These are phyloP conservation scores for Pleurotus platypus DNA, from an alignment of 768 basidiomycete genomes.

Conservation along the genomic window DNA sequence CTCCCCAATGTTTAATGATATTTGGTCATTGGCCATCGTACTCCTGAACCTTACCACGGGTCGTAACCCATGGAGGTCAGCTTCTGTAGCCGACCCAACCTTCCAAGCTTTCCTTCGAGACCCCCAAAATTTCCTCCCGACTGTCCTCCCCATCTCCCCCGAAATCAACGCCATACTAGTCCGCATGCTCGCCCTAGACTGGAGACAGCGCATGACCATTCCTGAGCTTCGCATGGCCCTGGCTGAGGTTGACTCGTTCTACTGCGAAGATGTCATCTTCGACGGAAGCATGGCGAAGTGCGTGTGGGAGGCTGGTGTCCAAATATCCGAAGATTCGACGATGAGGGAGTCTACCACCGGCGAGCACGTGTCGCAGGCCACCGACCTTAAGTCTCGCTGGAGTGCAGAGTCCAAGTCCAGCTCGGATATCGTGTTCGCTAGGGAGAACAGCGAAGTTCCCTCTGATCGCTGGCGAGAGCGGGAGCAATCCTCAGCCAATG, in stretches of 20 bases:
- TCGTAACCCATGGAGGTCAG: constrained; percentile 95
- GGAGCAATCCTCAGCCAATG: constrained; percentile 42
- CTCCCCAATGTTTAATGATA: constrained; percentile 85
- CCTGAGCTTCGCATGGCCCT: constrained; percentile 54
- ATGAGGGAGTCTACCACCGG: constrained; percentile 39
- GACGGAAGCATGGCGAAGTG: constrained; percentile 80
- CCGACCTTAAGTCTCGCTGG: constrained; percentile 50
- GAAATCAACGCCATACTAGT: constrained; percentile 73
- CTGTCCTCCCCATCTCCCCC: constrained; percentile 76
- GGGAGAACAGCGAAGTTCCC: constrained; percentile 21
- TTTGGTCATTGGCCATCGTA: constrained; percentile 96
- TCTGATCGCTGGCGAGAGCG: constrained; percentile 40
- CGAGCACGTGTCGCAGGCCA: constrained; percentile 27
- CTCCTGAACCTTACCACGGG: constrained; percentile 94
- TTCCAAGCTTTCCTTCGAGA: constrained; percentile 85
- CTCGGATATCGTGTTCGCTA: constrained; percentile 45
- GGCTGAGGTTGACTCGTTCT: constrained; percentile 58
- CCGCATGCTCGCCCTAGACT: constrained; percentile 71
- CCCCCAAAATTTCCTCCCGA: constrained; percentile 75
- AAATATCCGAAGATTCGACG: constrained; percentile 51
- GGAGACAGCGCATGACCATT: constrained; percentile 49
- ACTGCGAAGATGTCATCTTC: constrained; percentile 71
- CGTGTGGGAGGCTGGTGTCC: constrained; percentile 72
- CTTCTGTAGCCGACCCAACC: constrained; percentile 76
- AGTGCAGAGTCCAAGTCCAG: constrained; percentile 52